Base-by-base conservation (phyloP, 2,329 filamentous ascomycete species). In the Ophiostoma australiae region DNA sequence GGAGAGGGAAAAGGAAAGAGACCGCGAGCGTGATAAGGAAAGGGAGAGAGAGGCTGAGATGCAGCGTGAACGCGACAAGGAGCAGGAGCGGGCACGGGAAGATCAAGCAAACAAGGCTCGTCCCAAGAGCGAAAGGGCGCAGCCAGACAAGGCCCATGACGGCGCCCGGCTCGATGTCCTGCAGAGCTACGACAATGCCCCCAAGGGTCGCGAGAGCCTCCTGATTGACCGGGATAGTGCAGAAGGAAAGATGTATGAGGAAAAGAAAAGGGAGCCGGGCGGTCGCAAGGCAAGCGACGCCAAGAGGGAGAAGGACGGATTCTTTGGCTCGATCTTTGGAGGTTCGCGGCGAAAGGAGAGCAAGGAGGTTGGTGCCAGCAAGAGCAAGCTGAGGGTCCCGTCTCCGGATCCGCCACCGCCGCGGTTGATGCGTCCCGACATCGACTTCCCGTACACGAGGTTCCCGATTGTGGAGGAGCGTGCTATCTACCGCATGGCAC, bases 401-500 rank as follows among this genome's bases (percentile, higher is more conserved):
- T 97, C 94, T 0, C 94, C 94, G 2, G 93, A 97, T n/a, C 44
- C 44, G 61, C 90, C 90, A 15, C 83, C 86, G 0, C 88, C 88
- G 74, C 89, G 90, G 69, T 85, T 90, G 48, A 82, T 97, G 70
- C 90, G 89, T 74, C 91, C 95, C 4, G 94, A 98, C 77, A 86
- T 97, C 73, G 94, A 98, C 80, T 99, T 97, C 80, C 92, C 93
- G 76, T 99, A 95, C 92, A 95, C 93, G 1, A 86, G 95, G 63
- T 99, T 98, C 77, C 93, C 93, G 15, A 94, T 99, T 70, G 84
- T 97, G 70, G 94, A 98, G 80, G 95, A 99, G 82, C 87, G 95
- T 72, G 95, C 95, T 27, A 99, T 99, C 72, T 99, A 99, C 80
- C 89, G 95, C 73, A 97, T 99, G 92, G 95, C 95, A 23, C 95